A percentile compares a stretch with the other conserved stretches of the same genome.
These are phyloP conservation scores for Yamadazyma mexicana DNA, from an alignment of 1,139 yeast genomes.

Conservation along the genomic window DNA sequence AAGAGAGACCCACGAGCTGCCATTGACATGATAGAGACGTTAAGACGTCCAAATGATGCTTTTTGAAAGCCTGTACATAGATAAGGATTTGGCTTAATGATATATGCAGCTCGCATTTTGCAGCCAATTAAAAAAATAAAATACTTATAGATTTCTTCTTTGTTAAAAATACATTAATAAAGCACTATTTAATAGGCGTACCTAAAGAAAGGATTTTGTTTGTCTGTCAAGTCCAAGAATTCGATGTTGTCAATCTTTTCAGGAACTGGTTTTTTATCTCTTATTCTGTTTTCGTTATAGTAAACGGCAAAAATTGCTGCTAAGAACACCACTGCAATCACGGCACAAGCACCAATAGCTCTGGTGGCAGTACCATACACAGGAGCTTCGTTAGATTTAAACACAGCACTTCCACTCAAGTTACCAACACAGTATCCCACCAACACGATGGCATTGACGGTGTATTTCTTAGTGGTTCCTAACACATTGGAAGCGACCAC, in stretches of 20 bases:
- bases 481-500: slow-evolving; percentile 60
- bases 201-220: slow-evolving; percentile 63
- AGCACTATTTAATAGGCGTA: slow-evolving; percentile 23
- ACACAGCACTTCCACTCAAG: slow-evolving; percentile 70
- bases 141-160: too few relatives aligned
- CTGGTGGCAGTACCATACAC: slow-evolving; percentile 47
- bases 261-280: slow-evolving; percentile 22
- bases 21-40: slow-evolving; percentile 56
- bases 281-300: slow-evolving; percentile 25
- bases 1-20: slow-evolving; percentile 83
- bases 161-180: background rate
- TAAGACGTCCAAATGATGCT: slow-evolving; percentile 33
- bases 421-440: slow-evolving; percentile 70
- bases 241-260: slow-evolving; percentile 48
- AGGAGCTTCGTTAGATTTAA: slow-evolving; percentile 55
- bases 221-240: slow-evolving; percentile 63
- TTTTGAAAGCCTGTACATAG: slow-evolving; percentile 17
- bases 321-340: slow-evolving; percentile 23
- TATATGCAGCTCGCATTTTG: background rate
- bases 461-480: slow-evolving; percentile 68
- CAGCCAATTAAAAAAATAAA: background rate
- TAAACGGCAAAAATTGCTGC: slow-evolving; percentile 29
- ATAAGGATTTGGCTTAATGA: too few relatives aligned
- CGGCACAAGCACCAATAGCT: slow-evolving; percentile 33
- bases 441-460: slow-evolving; percentile 58